Percentiles rank a stretch among this genome's conserved stretches.
Evolutionary conservation across 768 basidiomycete genomes (phyloP).

Genomic region (Punctularia strigosozonata): DNA sequence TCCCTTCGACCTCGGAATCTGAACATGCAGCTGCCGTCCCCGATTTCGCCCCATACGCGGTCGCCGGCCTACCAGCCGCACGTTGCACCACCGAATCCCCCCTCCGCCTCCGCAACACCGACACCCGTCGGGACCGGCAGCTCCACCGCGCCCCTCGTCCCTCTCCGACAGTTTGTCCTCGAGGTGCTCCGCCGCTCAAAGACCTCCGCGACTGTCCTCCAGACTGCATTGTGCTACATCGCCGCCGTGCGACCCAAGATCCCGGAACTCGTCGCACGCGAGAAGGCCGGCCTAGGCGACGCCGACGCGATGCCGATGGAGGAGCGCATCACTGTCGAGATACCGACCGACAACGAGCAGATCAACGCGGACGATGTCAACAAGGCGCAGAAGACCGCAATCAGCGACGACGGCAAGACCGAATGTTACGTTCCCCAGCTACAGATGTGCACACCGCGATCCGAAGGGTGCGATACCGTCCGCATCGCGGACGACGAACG

Average conservation of each 20-base stretch:
- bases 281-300: constrained; percentile 31
- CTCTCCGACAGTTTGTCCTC: constrained; percentile 72
- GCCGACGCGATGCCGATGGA: constrained; percentile 28
- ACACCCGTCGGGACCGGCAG: constrained; percentile 11
- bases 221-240: constrained; percentile 81
- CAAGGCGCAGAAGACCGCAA: not conserved
- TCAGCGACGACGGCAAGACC: constrained; percentile 1
- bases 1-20: constrained; percentile 9
- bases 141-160: constrained; percentile 24
- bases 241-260: constrained; percentile 70
- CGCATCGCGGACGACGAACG: not conserved
- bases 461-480: too few species aligned
- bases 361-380: constrained; percentile 25
- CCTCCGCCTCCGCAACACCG: constrained; percentile 15
- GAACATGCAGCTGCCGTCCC: constrained; percentile 39
- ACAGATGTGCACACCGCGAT: too few species aligned
- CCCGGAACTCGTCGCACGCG: constrained; percentile 45
- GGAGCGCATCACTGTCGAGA: constrained; percentile 32
- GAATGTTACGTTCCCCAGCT: not conserved
- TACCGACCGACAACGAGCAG: constrained; percentile 29
- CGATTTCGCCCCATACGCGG: constrained; percentile 36
- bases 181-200: constrained; percentile 82
- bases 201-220: constrained; percentile 73
- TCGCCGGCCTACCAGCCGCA: constrained; percentile 18
- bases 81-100: constrained; percentile 12